These are phyloP conservation scores for Fusarium transvaalense DNA, from an alignment of 2,329 filamentous ascomycete species.

Conservation along the genomic window DNA sequence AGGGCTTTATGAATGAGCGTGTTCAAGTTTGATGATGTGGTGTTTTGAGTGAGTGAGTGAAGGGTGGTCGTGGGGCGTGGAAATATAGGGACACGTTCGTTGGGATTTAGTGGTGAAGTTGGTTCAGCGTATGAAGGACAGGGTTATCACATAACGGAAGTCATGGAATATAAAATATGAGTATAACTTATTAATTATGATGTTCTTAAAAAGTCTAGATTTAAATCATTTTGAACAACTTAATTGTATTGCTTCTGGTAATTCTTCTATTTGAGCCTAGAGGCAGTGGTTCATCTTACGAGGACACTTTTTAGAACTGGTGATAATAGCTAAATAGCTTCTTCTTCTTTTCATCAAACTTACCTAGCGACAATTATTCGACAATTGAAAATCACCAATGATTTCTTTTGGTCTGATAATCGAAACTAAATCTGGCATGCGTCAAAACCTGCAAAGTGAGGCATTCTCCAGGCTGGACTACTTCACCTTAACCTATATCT, in stretches of 20 bases:
- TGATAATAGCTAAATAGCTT: neutral
- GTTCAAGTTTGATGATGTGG: neutral
- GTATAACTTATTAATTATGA: too few relatives aligned
- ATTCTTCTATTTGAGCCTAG: neutral
- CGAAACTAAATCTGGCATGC: neutral
- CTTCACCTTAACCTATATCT: neutral
- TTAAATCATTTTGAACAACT: neutral
- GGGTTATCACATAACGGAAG: neutral
- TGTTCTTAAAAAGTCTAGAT: too few relatives aligned
- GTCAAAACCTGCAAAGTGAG: neutral
- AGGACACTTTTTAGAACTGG: neutral
- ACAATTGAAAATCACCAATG: neutral
- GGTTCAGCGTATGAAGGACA: neutral
- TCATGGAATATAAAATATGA: too few relatives aligned
- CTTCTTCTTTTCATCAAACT: neutral
- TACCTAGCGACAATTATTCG: neutral
- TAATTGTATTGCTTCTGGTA: neutral
- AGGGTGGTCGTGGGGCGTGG: constrained; percentile 25
- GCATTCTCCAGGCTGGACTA: neutral
- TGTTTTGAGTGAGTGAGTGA: constrained; percentile 1
- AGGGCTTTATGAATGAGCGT: constrained; percentile 1
- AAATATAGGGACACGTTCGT: constrained; percentile 30
- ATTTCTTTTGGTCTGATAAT: neutral
- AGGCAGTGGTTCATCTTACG: neutral
- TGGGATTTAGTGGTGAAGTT: neutral